These are phyloP conservation scores for Blepharisma stoltei DNA, from an alignment of 73 alveolate genomes.

Conservation along the genomic window DNA sequence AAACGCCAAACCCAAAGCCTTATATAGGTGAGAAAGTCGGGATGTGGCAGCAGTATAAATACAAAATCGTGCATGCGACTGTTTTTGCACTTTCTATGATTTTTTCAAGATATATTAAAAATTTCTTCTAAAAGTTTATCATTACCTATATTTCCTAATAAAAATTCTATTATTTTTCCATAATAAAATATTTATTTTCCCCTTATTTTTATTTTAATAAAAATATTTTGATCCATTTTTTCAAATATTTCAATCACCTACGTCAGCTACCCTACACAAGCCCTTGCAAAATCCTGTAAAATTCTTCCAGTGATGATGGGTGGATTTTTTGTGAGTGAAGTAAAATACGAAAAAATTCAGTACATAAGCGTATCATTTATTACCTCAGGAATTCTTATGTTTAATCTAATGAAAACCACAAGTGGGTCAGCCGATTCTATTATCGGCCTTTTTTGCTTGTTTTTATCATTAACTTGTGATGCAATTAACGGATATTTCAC, in stretches of 20 bases:
- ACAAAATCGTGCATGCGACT: background rate
- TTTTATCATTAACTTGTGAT: background rate
- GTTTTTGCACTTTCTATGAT: background rate
- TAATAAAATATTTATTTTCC: too few species aligned
- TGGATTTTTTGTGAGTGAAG: background rate
- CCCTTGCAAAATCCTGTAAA: conserved; percentile 28
- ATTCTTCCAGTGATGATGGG: conserved; percentile 13
- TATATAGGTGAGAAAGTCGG: background rate
- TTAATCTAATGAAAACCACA: background rate
- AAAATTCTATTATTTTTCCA: too few species aligned
- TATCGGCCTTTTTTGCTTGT: background rate
- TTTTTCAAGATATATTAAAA: too few species aligned
- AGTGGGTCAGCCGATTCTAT: background rate
- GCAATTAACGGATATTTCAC: background rate
- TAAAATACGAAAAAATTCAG: conserved; percentile 7
- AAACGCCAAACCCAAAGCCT: background rate
- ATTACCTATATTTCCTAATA: too few species aligned
- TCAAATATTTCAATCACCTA: background rate
- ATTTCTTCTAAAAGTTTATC: too few species aligned
- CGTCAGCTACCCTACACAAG: conserved; percentile 28
- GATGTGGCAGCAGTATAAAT: too few species aligned
- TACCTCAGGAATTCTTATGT: background rate
- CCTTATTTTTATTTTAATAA: too few species aligned
- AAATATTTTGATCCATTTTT: too few species aligned
- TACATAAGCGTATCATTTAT: background rate